A percentile compares a stretch with the other conserved stretches of the same genome.
These are phyloP conservation scores for Venturiaceae sp. DNA, from an alignment of 2,329 filamentous ascomycete genomes.

Conservation along the genomic window DNA sequence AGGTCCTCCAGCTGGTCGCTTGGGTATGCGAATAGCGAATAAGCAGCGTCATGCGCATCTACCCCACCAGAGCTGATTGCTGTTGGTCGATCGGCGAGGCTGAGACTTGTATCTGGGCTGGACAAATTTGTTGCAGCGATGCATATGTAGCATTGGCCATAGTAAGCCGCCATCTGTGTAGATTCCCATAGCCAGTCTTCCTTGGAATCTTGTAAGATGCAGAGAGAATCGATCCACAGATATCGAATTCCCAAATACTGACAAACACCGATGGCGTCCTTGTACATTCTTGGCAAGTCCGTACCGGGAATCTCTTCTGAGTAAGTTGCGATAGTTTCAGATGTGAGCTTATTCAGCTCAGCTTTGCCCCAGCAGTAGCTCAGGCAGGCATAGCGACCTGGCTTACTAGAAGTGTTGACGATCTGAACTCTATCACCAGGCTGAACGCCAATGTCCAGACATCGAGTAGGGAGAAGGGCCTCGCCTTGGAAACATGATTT, in stretches of 20 bases:
- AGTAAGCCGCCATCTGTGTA: not conserved
- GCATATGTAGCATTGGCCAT: not conserved
- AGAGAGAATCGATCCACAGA: slow-evolving; percentile 7
- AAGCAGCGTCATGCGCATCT: not conserved
- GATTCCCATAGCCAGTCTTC: slow-evolving; percentile 7
- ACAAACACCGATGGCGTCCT: not conserved
- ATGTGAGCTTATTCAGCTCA: not conserved
- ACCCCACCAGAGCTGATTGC: not conserved
- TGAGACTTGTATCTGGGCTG: not conserved
- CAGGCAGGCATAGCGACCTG: not conserved
- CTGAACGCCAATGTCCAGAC: not conserved
- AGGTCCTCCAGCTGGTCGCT: not conserved
- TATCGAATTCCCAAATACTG: slow-evolving; percentile 2
- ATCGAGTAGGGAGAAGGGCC: not conserved
- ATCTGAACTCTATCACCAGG: not conserved
- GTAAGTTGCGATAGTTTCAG: not conserved
- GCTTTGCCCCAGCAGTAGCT: slow-evolving; percentile 7
- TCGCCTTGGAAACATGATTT: not conserved
- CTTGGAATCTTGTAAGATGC: slow-evolving; percentile 6
- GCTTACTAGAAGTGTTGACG: not conserved
- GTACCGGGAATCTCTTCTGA: not conserved
- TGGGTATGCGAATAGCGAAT: not conserved
- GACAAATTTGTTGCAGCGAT: not conserved
- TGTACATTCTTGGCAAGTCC: not conserved
- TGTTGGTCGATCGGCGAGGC: not conserved